Percentiles rank a stretch among this genome's conserved stretches.
Conservation (phyloP, 768 basidiomycete genomes). For the Albatrellus ellisii region DNA sequence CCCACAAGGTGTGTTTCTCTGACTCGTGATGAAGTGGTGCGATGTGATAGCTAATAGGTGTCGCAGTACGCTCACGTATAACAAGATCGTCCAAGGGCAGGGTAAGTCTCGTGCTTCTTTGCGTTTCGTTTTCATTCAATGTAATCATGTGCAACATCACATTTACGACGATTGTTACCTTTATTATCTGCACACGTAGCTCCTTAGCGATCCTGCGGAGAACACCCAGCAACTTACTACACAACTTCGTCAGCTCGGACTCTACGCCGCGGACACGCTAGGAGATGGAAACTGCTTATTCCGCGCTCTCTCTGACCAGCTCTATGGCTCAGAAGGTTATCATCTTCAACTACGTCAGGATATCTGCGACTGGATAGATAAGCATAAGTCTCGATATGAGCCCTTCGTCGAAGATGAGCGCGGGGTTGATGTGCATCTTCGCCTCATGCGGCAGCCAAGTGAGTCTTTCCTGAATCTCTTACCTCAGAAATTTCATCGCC, state of each 20-base stretch:
- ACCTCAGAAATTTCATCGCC: conserved; percentile 3
- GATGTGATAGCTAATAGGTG: conserved; percentile 16
- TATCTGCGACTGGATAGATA: conserved; percentile 74
- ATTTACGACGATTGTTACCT: neutral
- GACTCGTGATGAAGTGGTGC: conserved; percentile 3
- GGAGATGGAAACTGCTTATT: conserved; percentile 94
- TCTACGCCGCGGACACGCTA: conserved; percentile 78
- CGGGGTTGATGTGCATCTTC: conserved; percentile 58
- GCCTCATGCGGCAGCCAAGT: conserved; percentile 73
- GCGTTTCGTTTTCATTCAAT: neutral
- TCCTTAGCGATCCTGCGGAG: conserved; percentile 44
- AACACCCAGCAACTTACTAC: conserved; percentile 53
- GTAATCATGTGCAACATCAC: neutral
- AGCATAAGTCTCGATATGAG: conserved; percentile 58
- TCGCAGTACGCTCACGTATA: conserved; percentile 39
- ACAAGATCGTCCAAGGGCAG: conserved; percentile 45
- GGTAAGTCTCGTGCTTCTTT: conserved; percentile 24
- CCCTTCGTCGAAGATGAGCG: conserved; percentile 82
- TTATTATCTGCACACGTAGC: conserved; percentile 12
- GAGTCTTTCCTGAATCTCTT: conserved; percentile 16
- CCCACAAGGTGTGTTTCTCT: conserved; percentile 26
- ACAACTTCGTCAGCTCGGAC: conserved; percentile 65
- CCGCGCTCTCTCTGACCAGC: conserved; percentile 80
- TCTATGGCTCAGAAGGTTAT: conserved; percentile 59
- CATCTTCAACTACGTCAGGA: conserved; percentile 60